phyloP scores from a whole-genome alignment of 257 asterid genomes.

The Solanum tarapatanum region DNA sequence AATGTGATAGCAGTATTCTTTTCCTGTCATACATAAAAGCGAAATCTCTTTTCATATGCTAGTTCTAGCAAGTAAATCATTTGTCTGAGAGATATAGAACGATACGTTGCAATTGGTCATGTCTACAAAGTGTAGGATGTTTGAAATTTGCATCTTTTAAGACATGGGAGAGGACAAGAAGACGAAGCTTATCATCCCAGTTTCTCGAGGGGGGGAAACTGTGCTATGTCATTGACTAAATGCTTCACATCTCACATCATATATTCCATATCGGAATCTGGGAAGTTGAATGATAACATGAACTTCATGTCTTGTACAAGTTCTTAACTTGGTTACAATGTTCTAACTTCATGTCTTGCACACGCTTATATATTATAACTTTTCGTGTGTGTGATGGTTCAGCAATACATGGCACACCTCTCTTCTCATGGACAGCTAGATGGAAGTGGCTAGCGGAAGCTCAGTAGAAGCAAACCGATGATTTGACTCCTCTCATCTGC shows the following conservation, averaged over 20 bases:
- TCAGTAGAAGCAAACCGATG: neutral
- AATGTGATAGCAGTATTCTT: neutral
- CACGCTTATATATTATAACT: neutral
- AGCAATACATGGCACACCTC: slow-evolving; percentile 91
- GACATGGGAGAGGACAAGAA: neutral
- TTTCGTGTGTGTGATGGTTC: neutral
- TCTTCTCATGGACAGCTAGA: slow-evolving; percentile 75
- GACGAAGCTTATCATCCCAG: neutral
- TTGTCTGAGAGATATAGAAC: neutral
- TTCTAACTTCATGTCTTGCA: neutral
- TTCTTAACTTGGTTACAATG: too few relatives aligned
- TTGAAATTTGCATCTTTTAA: neutral
- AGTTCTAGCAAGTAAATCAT: neutral
- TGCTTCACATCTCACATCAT: too few relatives aligned
- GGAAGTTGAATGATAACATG: neutral
- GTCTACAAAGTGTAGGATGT: neutral
- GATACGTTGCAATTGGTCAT: neutral
- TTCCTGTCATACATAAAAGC: neutral
- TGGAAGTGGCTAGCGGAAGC: slow-evolving; percentile 56
- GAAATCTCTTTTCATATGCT: neutral
- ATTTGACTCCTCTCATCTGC: neutral
- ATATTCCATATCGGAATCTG: neutral
- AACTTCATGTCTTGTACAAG: neutral
- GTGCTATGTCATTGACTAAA: neutral
- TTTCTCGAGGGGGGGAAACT: neutral